These are phyloP conservation scores for Myriosclerotinia curreyana DNA, from an alignment of 2,329 filamentous ascomycete species.

Conservation along the genomic window DNA sequence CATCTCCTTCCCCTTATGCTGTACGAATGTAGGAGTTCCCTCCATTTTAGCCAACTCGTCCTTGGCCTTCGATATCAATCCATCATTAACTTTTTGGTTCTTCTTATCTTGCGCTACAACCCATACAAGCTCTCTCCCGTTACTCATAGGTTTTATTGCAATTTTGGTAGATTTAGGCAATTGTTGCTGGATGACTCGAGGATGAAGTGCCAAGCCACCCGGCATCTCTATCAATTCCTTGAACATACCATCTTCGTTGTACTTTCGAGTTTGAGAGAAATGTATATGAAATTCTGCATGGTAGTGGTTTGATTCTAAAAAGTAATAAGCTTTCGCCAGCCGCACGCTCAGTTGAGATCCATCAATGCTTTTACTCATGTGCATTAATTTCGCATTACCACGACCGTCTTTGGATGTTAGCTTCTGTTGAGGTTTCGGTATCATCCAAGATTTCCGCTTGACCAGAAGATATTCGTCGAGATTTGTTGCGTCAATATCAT, in stretches of 20 bases:
- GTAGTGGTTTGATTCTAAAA: neutral
- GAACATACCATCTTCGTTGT: neutral
- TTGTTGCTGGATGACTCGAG: slow-evolving; percentile 7
- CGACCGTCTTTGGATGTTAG: neutral
- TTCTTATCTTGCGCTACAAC: neutral
- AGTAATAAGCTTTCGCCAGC: slow-evolving; percentile 9
- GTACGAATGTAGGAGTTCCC: neutral
- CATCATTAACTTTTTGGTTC: neutral
- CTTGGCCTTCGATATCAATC: neutral
- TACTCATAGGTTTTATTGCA: neutral
- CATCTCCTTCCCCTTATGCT: neutral
- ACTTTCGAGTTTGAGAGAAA: neutral
- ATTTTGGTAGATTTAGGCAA: neutral
- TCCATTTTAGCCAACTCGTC: neutral
- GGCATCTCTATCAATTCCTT: neutral
- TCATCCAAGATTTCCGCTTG: slow-evolving; percentile 13
- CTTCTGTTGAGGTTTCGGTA: neutral
- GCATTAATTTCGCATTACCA: slow-evolving; percentile 5
- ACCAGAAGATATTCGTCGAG: slow-evolving; percentile 2
- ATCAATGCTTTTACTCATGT: neutral
- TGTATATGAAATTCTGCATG: slow-evolving; percentile 12
- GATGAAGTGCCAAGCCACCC: slow-evolving; percentile 14
- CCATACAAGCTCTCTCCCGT: slow-evolving; percentile 16
- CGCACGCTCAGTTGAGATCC: neutral
- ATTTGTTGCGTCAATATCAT: neutral